Base-by-base conservation (phyloP, 352 stramenopile genomes). In the Albugo candida region DNA sequence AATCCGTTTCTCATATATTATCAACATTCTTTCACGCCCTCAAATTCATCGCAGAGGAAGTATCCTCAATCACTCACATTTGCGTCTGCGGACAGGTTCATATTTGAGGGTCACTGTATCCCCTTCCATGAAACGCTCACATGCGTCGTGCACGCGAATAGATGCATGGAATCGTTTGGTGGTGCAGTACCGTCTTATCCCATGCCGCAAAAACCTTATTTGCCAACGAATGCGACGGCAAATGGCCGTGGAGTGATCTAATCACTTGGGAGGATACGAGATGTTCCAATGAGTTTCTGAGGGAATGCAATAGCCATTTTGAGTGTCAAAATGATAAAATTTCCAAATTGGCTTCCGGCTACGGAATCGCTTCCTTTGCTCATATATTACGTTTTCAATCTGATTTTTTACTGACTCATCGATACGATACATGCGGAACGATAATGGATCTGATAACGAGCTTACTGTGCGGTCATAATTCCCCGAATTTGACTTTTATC, bases 151-250 rank as follows among this genome's bases (percentile, higher is more conserved):
- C 19, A 31, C 20, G 17, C 38, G 27, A 13, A 24, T 54, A 89
- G 74, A 89, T 89, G 77, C 77, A 89, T 42, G 77, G 77, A 5
- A 86, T 89, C 41, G 56, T 86, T 38, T 89, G 77, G 77, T 89
- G 77, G 77, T 65, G 60, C 24, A 67, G 66, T 19, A 63, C 56
- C 1, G 56, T 59, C 0, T 67, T 81, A 18, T 31, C 55, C 11
- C 52, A 54, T 0, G 47, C 52, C 16, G 51, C 60, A 8, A 50
- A 59, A 41, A 48, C 47, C 20, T 63, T 80, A 14, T 51, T 74
- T 45, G 27, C 18, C 34, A 21, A 34, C 61, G 40, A 16, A 34
- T 39, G 51, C 13, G 13, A 38, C 27, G 37, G 51, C 27, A 36
- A 62, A 13, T 51, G 56, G 27, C 11, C 49, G 13, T 89, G 77